Percentiles rank a stretch among this genome's conserved stretches.
Conservation (phyloP, 2,329 filamentous ascomycete species). For the Huntiella moniliformis region DNA sequence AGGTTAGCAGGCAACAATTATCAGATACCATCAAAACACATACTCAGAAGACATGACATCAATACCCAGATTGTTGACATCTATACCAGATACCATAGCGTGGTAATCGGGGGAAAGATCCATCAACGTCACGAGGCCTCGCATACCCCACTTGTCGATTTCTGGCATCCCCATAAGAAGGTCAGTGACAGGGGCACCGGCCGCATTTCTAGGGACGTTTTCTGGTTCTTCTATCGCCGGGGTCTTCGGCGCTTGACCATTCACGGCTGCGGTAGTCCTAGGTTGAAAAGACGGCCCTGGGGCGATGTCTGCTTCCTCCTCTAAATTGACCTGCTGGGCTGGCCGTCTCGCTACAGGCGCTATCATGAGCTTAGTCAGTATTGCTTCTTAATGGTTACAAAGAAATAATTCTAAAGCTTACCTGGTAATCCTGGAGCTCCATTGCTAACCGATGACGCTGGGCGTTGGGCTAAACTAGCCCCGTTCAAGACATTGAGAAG, state of each 20-base stretch:
- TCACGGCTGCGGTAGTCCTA: conserved; percentile 18
- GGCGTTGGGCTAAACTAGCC: conserved; percentile 18
- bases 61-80: conserved; percentile 36
- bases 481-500: conserved; percentile 45
- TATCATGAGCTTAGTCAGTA: conserved; percentile 1
- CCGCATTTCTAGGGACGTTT: conserved; percentile 13
- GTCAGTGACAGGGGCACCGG: conserved; percentile 28
- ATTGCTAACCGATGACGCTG: neutral
- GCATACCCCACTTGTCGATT: conserved; percentile 45
- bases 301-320: conserved; percentile 25
- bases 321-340: conserved; percentile 16
- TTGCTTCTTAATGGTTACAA: neutral
- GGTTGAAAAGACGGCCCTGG: conserved; percentile 11
- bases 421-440: neutral
- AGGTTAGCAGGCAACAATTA: conserved; percentile 13
- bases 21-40: conserved; percentile 16
- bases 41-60: conserved; percentile 40
- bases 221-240: conserved; percentile 4
- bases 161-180: conserved; percentile 42
- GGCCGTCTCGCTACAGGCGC: conserved; percentile 7
- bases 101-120: conserved; percentile 45
- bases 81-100: conserved; percentile 39
- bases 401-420: neutral
- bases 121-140: conserved; percentile 44
- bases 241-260: conserved; percentile 25